Conservation (phyloP, 129 eudicot species). For the Flaveria ramosissima region DNA sequence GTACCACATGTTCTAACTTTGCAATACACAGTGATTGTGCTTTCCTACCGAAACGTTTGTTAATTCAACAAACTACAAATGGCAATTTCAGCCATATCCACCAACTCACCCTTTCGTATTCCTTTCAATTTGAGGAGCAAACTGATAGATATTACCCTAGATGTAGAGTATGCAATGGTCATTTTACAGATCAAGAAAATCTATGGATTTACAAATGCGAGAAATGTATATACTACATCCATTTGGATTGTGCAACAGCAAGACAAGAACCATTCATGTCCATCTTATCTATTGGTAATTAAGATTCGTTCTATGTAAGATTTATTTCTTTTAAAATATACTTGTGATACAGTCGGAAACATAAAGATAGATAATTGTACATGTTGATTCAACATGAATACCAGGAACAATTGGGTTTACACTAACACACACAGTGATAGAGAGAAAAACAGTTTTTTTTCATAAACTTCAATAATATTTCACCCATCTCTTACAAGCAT, state of each 20-base stretch:
- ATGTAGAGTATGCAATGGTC: neutral
- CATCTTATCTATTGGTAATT: neutral
- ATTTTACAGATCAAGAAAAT: too few relatives aligned
- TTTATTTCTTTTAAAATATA: neutral
- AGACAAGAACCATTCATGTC: constrained; percentile 4
- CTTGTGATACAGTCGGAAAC: too few relatives aligned
- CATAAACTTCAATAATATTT: too few relatives aligned
- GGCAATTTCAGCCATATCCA: constrained; percentile 4
- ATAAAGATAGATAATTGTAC: too few relatives aligned
- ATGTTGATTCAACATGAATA: too few relatives aligned
- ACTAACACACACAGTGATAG: too few relatives aligned
- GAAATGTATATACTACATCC: constrained; percentile 7
- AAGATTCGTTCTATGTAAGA: neutral
- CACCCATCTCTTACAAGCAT: too few relatives aligned
- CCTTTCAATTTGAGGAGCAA: neutral
- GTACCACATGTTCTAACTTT: constrained; percentile 14
- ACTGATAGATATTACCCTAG: neutral
- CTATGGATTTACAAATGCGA: constrained; percentile 30
- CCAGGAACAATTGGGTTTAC: too few relatives aligned
- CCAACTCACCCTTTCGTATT: constrained; percentile 29
- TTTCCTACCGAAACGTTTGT: neutral
- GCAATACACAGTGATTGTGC: constrained; percentile 21
- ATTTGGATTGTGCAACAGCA: constrained; percentile 26
- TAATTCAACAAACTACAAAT: neutral
- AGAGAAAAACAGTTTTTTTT: too few relatives aligned